Percentiles rank a stretch among this genome's conserved stretches.
Evolutionary conservation across 169 alveolate species (phyloP).

Genomic region (Miamiensis avidus): DNA sequence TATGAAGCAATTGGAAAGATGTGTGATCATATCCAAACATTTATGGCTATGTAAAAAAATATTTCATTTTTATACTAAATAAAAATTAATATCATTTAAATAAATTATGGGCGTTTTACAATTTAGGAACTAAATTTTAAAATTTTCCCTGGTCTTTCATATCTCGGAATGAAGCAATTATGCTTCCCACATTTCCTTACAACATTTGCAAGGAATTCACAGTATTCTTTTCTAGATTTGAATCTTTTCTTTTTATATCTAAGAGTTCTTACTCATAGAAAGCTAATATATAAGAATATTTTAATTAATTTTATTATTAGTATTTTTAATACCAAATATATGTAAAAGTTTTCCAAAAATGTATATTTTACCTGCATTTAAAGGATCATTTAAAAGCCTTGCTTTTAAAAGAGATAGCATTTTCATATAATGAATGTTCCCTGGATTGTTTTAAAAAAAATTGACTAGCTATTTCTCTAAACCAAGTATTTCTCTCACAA

Average conservation of each 20-base stretch:
- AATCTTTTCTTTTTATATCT: constrained; percentile 8
- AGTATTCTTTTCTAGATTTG: not conserved
- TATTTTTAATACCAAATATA: not conserved
- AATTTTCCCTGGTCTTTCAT: constrained; percentile 11
- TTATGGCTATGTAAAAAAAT: not conserved
- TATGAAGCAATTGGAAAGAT: not conserved
- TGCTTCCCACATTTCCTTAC: constrained; percentile 26
- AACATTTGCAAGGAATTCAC: not conserved
- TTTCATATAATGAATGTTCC: not conserved
- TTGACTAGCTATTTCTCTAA: not conserved
- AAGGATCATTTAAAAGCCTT: not conserved
- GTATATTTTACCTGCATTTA: not conserved
- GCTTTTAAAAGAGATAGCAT: not conserved
- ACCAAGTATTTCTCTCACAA: not conserved
- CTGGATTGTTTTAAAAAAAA: not conserved
- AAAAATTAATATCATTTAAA: not conserved
- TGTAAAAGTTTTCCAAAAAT: too few relatives aligned
- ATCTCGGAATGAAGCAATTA: constrained; percentile 11
- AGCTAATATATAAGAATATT: constrained; percentile 2
- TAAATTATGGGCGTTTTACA: not conserved
- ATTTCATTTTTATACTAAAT: not conserved
- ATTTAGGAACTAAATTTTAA: constrained; percentile 9
- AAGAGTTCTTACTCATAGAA: not conserved
- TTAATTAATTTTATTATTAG: constrained; percentile 1
- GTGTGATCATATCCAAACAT: not conserved